phyloP scores from a whole-genome alignment of 2,329 filamentous ascomycete genomes.

The Dryadomyces sulphureus region DNA sequence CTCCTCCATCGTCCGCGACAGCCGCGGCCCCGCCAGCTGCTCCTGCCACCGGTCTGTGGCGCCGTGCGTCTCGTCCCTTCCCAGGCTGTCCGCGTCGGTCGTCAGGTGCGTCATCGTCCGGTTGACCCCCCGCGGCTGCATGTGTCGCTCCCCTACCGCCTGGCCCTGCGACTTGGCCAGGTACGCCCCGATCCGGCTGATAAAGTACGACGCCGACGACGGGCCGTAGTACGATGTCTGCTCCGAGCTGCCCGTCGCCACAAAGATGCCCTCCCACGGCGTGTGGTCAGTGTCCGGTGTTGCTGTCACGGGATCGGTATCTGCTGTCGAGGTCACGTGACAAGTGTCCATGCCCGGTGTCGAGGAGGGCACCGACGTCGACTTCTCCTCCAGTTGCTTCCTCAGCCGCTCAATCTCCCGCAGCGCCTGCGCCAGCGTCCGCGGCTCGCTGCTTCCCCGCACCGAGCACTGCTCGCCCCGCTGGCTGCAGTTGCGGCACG shows the following conservation, averaged over 20 bases:
- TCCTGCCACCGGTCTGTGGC: not conserved
- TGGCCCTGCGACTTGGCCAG: conserved; percentile 19
- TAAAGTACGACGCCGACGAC: conserved; percentile 29
- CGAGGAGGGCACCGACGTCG: not conserved
- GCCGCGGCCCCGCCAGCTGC: conserved; percentile 10
- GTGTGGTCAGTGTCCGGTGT: not conserved
- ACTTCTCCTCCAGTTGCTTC: conserved; percentile 3
- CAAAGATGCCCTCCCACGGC: conserved; percentile 19
- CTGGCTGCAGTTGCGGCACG: conserved; percentile 2
- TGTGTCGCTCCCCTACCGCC: conserved; percentile 5
- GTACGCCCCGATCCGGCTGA: conserved; percentile 23
- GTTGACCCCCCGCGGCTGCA: conserved; percentile 9
- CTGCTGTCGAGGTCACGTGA: no score
- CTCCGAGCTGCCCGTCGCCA: conserved; percentile 19
- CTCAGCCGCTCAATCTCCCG: conserved; percentile 3
- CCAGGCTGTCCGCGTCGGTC: not conserved
- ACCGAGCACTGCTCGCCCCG: conserved; percentile 1
- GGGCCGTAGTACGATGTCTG: conserved; percentile 27
- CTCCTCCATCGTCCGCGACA: conserved; percentile 23
- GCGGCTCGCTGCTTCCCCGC: not conserved
- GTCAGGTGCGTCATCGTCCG: conserved; percentile 2
- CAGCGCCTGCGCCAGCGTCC: conserved; percentile 5
- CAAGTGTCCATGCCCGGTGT: no score
- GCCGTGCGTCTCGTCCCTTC: not conserved
- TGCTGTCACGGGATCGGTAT: not conserved